Base-by-base conservation (phyloP, 345 rosid species). In the Erodium maritimum region DNA sequence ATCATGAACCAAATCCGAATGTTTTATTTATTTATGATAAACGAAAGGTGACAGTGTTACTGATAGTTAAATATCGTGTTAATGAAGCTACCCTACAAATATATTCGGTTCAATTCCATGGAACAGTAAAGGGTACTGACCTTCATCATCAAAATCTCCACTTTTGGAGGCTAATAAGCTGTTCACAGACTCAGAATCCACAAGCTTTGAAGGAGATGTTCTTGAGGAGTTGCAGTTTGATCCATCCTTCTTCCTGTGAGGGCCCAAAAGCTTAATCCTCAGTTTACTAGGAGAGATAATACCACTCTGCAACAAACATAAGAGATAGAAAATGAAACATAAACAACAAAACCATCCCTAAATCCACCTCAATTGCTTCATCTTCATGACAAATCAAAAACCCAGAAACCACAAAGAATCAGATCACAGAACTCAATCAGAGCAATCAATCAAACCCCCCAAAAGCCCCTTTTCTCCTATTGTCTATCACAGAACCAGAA, bases 171-270 rank as follows among this genome's bases (percentile, higher is more conserved):
- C 79, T 63, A 93, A 67, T 66, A 93, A 72, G 69, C 91, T 78
- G 79, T 77, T 80, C 60, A 69, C 79, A 74, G 83, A 78, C 58
- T 93, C 96, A 13, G 77, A 53, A 54, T 87, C 99, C 56, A 80
- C 83, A 63, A 85, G 80, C 81, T 75, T 87, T 29, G 95, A 76
- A 66, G 99, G 99, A 66, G 99, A 93, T 50, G 99, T 89, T 59
- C 95, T 85, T 18, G 95, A 68, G 23, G 99, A 93, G 73, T 83
- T 85, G 62, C 70, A 66, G 61, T 74, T 86, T 23, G 95, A 82
- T 61, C 85, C 95, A 67, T 79, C 94, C 62, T 67, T 83, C 74
- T 84, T 86, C 54, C 77, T 83, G 59, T 71, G 84, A 52, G 82
- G 71, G 37, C 95, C 96, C 74, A 83, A 69, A 16, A 93, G 80